phyloP scores from a whole-genome alignment of 345 rosid species.

The Aquilaria yunnanensis region DNA sequence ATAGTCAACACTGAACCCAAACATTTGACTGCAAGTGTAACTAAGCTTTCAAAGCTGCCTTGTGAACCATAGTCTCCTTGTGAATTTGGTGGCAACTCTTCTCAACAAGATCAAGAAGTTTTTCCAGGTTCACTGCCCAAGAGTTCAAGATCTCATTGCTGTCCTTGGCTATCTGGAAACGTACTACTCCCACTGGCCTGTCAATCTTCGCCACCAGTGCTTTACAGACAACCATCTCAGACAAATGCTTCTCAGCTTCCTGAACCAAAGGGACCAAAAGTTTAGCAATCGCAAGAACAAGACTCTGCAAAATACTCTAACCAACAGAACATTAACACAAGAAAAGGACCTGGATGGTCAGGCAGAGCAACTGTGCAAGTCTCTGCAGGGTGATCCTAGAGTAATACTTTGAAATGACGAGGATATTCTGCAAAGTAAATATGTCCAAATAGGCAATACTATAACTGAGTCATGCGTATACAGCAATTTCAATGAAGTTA shows the following conservation, averaged over 20 bases:
- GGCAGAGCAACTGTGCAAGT: slow-evolving; percentile 84
- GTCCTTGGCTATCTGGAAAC: slow-evolving; percentile 75
- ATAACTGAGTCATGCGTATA: slow-evolving; percentile 5
- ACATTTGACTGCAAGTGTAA: no score
- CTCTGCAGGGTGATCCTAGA: slow-evolving; percentile 83
- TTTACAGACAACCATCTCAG: slow-evolving; percentile 98
- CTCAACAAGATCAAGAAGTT: slow-evolving; percentile 90
- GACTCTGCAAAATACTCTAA: no score
- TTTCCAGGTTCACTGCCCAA: slow-evolving; percentile 93
- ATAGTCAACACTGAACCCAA: no score
- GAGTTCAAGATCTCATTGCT: slow-evolving; percentile 90
- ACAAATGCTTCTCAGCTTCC: slow-evolving; percentile 96
- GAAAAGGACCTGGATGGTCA: slow-evolving; percentile 54
- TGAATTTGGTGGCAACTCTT: slow-evolving; percentile 97
- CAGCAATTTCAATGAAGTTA: not conserved
- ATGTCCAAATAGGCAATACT: not conserved
- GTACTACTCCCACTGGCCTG: slow-evolving; percentile 71
- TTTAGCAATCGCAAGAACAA: not conserved
- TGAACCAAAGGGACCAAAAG: slow-evolving; percentile 18
- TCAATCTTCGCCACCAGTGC: slow-evolving; percentile 90
- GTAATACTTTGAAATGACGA: slow-evolving; percentile 95
- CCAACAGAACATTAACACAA: not conserved
- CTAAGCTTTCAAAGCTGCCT: slow-evolving; percentile 60
- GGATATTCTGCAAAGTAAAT: slow-evolving; percentile 70
- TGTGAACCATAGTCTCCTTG: slow-evolving; percentile 93